A percentile compares a stretch with the other conserved stretches of the same genome.
Evolutionary conservation across 768 basidiomycete genomes (phyloP).

Genomic region (Macrolepiota albuminosa): DNA sequence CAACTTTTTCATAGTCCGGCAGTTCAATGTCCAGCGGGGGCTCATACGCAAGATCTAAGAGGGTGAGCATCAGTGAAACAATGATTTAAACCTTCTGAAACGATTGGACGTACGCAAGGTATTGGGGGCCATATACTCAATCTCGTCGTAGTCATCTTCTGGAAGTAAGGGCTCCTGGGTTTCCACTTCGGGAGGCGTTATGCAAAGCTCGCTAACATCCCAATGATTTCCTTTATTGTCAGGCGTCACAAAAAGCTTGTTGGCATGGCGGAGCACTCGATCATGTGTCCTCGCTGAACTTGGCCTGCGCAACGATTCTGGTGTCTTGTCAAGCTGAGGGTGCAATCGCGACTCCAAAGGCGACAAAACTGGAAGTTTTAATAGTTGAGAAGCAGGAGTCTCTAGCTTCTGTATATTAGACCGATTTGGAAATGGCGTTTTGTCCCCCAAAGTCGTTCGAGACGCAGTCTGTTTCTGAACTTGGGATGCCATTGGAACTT

Average conservation of each 20-base stretch:
- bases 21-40: conserved; percentile 42
- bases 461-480: conserved; percentile 15
- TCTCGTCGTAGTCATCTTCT: conserved; percentile 39
- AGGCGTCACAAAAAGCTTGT: conserved; percentile 61
- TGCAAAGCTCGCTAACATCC: conserved; percentile 62
- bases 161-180: conserved; percentile 20
- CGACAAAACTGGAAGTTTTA: conserved; percentile 30
- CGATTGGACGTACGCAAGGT: conserved; percentile 27
- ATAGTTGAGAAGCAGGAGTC: conserved; percentile 28
- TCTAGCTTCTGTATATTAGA: conserved; percentile 26
- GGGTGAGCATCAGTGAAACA: neutral
- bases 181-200: conserved; percentile 25
- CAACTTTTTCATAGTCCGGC: conserved; percentile 39
- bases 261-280: conserved; percentile 47
- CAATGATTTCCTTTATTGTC: conserved; percentile 62
- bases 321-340: conserved; percentile 22
- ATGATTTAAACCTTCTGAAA: neutral
- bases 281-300: conserved; percentile 66
- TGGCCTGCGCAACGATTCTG: conserved; percentile 48
- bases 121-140: conserved; percentile 52
- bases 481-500: conserved; percentile 18
- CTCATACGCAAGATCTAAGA: conserved; percentile 35
- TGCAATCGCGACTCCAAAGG: conserved; percentile 16
- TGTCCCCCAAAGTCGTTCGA: conserved; percentile 48
- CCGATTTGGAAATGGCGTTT: conserved; percentile 74